A percentile compares a stretch with the other conserved stretches of the same genome.
These are phyloP conservation scores for Platismatia glauca DNA, from an alignment of 495 filamentous ascomycete genomes.

Conservation along the genomic window DNA sequence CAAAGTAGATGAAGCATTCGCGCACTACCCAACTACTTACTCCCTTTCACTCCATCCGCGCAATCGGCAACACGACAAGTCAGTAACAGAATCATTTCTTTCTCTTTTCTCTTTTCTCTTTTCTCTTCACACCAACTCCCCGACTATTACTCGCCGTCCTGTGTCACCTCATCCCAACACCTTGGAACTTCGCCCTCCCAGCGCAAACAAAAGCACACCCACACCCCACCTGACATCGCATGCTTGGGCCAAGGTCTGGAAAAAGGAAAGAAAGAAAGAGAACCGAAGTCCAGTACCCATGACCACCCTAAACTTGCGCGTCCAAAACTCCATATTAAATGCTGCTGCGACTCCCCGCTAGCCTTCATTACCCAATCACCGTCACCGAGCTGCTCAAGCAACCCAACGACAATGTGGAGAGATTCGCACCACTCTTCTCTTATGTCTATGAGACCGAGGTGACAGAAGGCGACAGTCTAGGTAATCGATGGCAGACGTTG, in stretches of 20 bases:
- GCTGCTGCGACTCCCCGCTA: conserved; percentile 44
- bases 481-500: conserved; percentile 56
- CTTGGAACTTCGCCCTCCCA: neutral
- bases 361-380: conserved; percentile 88
- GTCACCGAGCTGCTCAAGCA: conserved; percentile 76
- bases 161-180: neutral
- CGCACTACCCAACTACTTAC: too few species aligned
- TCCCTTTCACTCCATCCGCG: too few species aligned
- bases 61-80: neutral
- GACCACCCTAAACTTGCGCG: conserved; percentile 6
- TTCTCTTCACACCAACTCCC: too few species aligned
- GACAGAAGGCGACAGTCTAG: conserved; percentile 63
- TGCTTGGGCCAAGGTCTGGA: neutral
- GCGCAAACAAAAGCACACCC: conserved; percentile 3
- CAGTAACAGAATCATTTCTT: neutral
- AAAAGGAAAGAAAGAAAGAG: too few species aligned
- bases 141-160: too few species aligned
- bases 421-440: conserved; percentile 66
- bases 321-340: conserved; percentile 26
- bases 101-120: neutral
- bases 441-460: conserved; percentile 75
- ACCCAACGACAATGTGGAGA: conserved; percentile 62
- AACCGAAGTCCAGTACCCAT: neutral
- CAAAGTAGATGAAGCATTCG: too few species aligned
- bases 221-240: neutral